Evolutionary conservation across 2,329 filamentous ascomycete genomes (phyloP).

Genomic region (Lachnellula cervina): DNA sequence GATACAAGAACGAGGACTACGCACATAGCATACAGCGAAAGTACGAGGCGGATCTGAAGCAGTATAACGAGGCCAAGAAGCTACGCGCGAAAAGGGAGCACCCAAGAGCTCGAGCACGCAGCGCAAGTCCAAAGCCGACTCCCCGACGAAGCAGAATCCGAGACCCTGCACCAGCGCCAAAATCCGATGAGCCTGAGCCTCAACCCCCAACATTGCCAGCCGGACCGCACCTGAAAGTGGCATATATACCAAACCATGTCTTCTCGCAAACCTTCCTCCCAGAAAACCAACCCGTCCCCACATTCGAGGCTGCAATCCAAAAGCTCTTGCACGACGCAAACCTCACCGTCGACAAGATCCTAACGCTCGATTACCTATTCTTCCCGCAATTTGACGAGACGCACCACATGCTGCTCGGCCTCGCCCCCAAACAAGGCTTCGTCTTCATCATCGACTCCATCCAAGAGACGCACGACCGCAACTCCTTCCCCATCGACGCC

Average conservation of each 20-base stretch:
- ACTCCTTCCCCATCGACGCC: background rate
- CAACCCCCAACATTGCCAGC: too few relatives aligned
- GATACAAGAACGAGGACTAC: too few relatives aligned
- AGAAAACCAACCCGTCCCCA: background rate
- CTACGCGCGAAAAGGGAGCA: too few relatives aligned
- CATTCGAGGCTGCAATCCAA: background rate
- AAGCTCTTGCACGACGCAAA: background rate
- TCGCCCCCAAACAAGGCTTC: slow-evolving; percentile 3
- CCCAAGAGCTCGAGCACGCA: too few relatives aligned
- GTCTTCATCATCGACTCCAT: slow-evolving; percentile 4
- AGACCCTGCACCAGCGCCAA: too few relatives aligned
- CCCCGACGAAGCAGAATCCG: too few relatives aligned
- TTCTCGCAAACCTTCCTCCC: background rate
- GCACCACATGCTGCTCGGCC: background rate
- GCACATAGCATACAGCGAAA: too few relatives aligned
- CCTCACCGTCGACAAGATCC: background rate
- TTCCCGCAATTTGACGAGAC: background rate
- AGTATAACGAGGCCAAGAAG: too few relatives aligned
- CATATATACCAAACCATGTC: background rate
- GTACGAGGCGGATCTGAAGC: too few relatives aligned
- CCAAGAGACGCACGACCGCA: background rate
- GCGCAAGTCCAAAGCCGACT: too few relatives aligned
- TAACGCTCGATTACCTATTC: background rate
- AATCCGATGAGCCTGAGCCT: too few relatives aligned
- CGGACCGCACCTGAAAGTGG: background rate